Conservation (phyloP, 2,329 filamentous ascomycete species). For the Penicillium psychrosexuale region DNA sequence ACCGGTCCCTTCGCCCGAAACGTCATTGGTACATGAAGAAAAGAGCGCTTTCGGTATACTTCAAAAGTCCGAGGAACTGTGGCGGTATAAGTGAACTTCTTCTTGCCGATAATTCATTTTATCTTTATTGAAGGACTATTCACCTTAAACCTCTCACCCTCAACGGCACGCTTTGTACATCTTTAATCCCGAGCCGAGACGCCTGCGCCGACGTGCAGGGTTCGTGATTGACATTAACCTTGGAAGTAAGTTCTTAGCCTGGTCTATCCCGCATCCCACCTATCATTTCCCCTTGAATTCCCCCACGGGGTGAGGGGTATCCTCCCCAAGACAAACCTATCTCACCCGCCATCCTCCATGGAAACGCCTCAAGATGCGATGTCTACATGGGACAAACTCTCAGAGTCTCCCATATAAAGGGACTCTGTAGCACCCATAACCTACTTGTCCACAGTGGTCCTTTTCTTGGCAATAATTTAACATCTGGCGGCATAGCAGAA, state of each 20-base stretch:
- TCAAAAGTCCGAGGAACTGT: background rate
- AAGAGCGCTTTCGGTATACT: background rate
- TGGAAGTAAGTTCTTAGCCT: constrained; percentile 8
- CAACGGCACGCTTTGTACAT: background rate
- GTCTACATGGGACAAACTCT: background rate
- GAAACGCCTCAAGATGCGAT: background rate
- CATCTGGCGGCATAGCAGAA: constrained; percentile 12
- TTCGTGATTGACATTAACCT: constrained; percentile 1
- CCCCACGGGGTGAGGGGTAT: background rate
- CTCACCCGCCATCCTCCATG: background rate
- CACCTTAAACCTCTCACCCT: background rate
- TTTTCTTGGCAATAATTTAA: constrained; percentile 13
- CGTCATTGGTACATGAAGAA: constrained; percentile 20
- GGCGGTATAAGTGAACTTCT: background rate
- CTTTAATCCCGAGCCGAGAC: background rate
- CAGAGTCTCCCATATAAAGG: background rate
- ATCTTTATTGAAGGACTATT: background rate
- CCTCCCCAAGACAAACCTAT: background rate
- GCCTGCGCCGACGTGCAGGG: background rate
- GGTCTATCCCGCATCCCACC: background rate
- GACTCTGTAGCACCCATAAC: background rate
- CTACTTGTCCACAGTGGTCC: background rate
- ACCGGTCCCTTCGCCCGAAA: constrained; percentile 31
- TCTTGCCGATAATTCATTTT: background rate
- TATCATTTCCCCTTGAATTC: background rate